Base-by-base conservation (phyloP, 2,329 filamentous ascomycete genomes). In the Blastomyces parvus region DNA sequence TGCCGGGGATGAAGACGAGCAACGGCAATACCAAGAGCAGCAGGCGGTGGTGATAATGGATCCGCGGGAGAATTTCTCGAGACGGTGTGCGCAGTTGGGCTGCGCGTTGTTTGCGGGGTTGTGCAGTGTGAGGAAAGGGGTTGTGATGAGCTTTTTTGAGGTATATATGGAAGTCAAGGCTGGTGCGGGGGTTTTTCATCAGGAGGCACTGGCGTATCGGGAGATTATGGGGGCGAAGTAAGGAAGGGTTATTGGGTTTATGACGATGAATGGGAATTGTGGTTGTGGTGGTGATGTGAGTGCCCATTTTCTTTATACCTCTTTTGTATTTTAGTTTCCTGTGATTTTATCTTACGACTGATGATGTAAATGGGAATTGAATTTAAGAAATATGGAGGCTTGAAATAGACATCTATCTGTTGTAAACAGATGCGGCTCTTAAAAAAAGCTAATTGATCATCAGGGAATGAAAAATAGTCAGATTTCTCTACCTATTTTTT, bases 21-120 rank as follows among this genome's bases (percentile, higher is more conserved):
- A 33, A 9, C 13, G 52, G 11, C 27, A 2, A 36, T 36, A 27
- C 8, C 30, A n/a, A n/a, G 52, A 55, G 27, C 25, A 55, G 27
- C 27, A 36, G 30, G 27, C 27, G 22, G 57, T 46, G 9, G 27
- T 27, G 40, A 40, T 46, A 55, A 64, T 64, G 44, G 62, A 59
- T 6, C 52, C 65, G 19, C 66, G 67, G 19, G 56, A 64, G 59
- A 62, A 64, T 19, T 70, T 73, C 46, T 61, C 63, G 5, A 63
- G 67, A 22, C 70, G 71, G 46, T 72, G 69, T 42, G 67, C 65
- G 53, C 70, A 69, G 9, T 61, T 74, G 61, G 72, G 71, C 14
- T 69, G 70, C 46, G 68, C 67, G n/a, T 64, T 71, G 17, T 76
- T 76, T 48, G 69, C 75, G 48, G 68, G 69, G 5, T 57, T 77